Base-by-base conservation (phyloP, 1,139 yeast species). In the Hyphopichia wangnamkhiaoensis region DNA sequence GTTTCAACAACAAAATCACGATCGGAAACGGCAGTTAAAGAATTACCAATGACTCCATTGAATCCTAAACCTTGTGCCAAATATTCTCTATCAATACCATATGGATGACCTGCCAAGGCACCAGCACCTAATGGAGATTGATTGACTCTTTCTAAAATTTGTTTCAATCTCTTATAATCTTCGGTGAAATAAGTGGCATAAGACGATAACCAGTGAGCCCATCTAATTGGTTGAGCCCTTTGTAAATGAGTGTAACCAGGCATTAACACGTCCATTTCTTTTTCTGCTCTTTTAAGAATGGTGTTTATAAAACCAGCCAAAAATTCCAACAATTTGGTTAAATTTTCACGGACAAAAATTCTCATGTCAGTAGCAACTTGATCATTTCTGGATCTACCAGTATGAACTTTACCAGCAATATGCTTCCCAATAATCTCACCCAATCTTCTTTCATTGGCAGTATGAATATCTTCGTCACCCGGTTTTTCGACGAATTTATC, bases 281-380 rank as follows among this genome's bases (percentile, higher is more conserved):
- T 64, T 54, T 80, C 83, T 4, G 95, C 97, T 56, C 99, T 81
- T 42, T 74, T 74, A 37, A 82, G 59, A 51, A 93, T 77, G 19
- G 84, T 83, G 44, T 69, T 62, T 57, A 91, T 84, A 46, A 91
- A 76, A 27, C 70, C 74, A 38, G 71, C 73, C 56, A 93, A 68
- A 44, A 78, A 74, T 21, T 67, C 70, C n/a, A 81, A 70, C 43
- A 90, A 61, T 52, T 78, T 76, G 10, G 68, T 74, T 49, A 93
- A 69, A 49, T 82, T 79, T 50, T 84, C 94, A 54, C 97, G 83
- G 39, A 93, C 97, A 55, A 79, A 93, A 32, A 93, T 80, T 64
- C 99, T 80, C 96, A 93, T 88, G 59, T 93, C 98, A 15, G 98
- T 93, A 31, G 97, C 98, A 40, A 91, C 97, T 71, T 93, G 99